Evolutionary conservation across 768 basidiomycete species (phyloP), one percentile per base, ranked within the genome.

Genomic region (Amanita molliuscula): DNA sequence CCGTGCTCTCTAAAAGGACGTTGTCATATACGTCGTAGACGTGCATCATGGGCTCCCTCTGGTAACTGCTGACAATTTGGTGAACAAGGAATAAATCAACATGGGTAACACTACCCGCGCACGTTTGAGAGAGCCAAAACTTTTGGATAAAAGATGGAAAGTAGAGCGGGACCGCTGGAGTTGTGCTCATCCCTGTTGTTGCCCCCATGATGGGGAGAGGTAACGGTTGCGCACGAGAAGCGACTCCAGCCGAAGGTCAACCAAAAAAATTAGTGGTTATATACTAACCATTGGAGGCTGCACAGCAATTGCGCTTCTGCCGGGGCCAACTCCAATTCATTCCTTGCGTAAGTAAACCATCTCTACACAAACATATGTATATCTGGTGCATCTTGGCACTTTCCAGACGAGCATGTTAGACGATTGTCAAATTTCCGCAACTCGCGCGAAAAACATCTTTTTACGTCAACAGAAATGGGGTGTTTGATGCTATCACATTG

Each of bases 1-100:
- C 60, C 28, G 71, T 61, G 21, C 67, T 70, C 59, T 80, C 76
- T 20, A 64, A 62, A 21, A 81, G 65, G 9, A 67, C 62, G 55
- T 78, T 77, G 26, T 75, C 64, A 54, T 75, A 77, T 6, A 76
- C 67, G 53, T 79, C 70, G 53, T 78, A 79, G 2, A 71, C 57
- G 55, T 80, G 78, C 28, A 81, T 55, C 10, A 18, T 34, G 3
- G 44, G 15, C 29, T 18, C 31, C 10, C 26, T 77, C 56, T 56
- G 71, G 58, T 54, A 67, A 54, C 52, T 66, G 53, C 58, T 60
- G 59, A 58, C 55, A 52, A 21, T 52, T 54, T 8, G 55, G 50
- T 41, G 52, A 58, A 43, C 62, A 60, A 21, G 8, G 44, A 20
- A 46, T 9, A 35, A 51, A 38, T 41, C 21, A 23, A 3, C 13